Evolutionary conservation across 23 red algal genomes (phyloP).

Genomic region (Pyropia haitanensis): DNA sequence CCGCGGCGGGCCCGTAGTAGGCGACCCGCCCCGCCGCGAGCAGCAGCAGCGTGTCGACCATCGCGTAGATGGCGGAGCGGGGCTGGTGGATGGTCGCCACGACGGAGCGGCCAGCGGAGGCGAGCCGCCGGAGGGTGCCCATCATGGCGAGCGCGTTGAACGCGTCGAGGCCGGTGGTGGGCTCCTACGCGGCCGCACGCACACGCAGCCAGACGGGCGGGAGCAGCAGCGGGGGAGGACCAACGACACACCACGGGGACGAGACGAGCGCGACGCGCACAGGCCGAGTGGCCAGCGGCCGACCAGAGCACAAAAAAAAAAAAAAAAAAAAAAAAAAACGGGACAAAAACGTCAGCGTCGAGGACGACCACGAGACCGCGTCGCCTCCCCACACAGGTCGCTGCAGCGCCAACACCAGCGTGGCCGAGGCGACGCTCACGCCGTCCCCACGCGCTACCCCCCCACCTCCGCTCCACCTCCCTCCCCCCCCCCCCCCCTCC

Average conservation of each 20-base stretch:
- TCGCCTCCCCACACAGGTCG: not conserved
- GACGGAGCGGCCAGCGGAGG: conserved; percentile 78
- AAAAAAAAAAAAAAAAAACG: not conserved
- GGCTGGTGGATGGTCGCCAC: conserved; percentile 98
- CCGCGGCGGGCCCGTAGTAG: conserved; percentile 93
- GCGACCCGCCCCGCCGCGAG: conserved; percentile 75
- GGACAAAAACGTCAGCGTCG: not conserved
- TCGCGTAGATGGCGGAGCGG: conserved; percentile 84
- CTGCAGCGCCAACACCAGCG: too few species aligned
- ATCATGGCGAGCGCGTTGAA: conserved; percentile 95
- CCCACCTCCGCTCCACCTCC: too few species aligned
- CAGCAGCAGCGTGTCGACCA: conserved; percentile 88
- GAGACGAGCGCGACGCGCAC: too few species aligned
- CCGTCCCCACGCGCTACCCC: too few species aligned
- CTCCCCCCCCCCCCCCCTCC: too few species aligned
- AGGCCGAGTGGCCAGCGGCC: too few species aligned
- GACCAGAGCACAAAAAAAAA: not conserved
- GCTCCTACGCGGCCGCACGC: conserved; percentile 37
- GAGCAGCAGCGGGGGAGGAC: too few species aligned
- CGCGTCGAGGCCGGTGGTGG: conserved; percentile 79
- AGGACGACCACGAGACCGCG: not conserved
- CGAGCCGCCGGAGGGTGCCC: conserved; percentile 71
- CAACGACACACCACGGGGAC: too few species aligned
- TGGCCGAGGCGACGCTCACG: too few species aligned
- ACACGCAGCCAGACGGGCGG: too few species aligned